Evolutionary conservation across 1,284 basidiomycete species (phyloP).

Genomic region (Ganoderma boninense): DNA sequence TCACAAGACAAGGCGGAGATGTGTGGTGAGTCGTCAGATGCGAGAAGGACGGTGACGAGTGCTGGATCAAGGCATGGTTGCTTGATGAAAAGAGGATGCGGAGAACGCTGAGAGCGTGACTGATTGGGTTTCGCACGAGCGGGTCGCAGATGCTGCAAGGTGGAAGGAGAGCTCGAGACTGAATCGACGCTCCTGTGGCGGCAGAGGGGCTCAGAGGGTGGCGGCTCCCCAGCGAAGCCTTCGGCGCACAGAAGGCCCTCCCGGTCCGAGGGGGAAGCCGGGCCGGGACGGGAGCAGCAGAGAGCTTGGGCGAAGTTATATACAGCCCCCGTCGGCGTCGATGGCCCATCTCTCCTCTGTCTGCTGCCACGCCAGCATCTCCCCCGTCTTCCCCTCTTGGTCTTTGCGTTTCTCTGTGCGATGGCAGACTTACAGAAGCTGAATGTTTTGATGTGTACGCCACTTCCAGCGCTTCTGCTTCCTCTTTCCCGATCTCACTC

Average conservation of each 20-base stretch:
- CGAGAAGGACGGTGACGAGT: background rate
- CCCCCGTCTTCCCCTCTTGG: background rate
- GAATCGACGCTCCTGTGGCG: background rate
- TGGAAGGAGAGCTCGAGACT: background rate
- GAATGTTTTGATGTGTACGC: slow-evolving; percentile 39
- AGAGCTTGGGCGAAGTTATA: slow-evolving; percentile 21
- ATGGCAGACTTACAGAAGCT: slow-evolving; percentile 38
- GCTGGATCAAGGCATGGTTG: background rate
- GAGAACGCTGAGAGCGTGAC: background rate
- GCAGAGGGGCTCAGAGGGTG: background rate
- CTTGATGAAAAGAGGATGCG: background rate
- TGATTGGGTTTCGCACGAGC: background rate
- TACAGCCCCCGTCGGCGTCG: slow-evolving; percentile 18
- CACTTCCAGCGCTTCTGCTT: background rate
- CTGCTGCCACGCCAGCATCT: background rate
- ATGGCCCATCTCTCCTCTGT: slow-evolving; percentile 19
- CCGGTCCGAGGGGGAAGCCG: slow-evolving; percentile 5
- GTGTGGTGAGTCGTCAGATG: background rate
- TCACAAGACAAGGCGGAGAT: background rate
- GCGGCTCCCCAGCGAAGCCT: background rate
- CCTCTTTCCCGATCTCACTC: background rate
- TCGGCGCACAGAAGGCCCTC: background rate
- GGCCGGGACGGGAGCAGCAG: slow-evolving; percentile 15
- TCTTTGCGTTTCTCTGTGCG: slow-evolving; percentile 3
- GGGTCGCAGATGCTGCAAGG: background rate